A percentile compares a stretch with the other conserved stretches of the same genome.
Evolutionary conservation across 768 basidiomycete species (phyloP).

Genomic region (Steccherinum ochraceum): DNA sequence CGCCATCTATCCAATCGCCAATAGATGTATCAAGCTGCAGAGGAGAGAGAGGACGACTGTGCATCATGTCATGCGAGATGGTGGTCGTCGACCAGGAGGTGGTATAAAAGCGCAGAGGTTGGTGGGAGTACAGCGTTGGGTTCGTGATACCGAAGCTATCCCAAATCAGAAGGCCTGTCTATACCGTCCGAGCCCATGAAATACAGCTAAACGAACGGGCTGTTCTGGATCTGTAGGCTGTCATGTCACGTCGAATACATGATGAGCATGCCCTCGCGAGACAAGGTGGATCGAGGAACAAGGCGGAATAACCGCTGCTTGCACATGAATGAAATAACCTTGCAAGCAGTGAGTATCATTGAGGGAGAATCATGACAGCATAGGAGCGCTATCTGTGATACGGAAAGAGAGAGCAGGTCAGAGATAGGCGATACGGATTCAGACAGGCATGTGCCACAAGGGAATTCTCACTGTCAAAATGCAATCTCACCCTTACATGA

Average conservation of each 20-base stretch:
- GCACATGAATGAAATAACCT: too few species aligned
- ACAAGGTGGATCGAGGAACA: too few species aligned
- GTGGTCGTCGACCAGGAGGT: background rate
- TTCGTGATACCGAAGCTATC: background rate
- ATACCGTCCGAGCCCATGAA: background rate
- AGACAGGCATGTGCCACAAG: too few species aligned
- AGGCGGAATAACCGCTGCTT: too few species aligned
- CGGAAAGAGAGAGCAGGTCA: background rate
- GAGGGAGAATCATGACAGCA: too few species aligned
- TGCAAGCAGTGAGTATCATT: too few species aligned
- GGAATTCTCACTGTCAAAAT: background rate
- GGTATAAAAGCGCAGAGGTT: background rate
- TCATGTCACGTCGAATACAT: background rate
- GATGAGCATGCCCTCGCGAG: too few species aligned
- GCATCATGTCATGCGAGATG: background rate
- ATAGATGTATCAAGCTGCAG: background rate
- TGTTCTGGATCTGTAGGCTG: background rate
- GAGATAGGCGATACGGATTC: background rate
- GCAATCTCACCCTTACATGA: too few species aligned
- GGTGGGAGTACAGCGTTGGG: background rate
- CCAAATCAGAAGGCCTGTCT: background rate
- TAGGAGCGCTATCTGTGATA: too few species aligned
- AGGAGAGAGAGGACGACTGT: background rate
- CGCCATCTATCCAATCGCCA: constrained; percentile 49
- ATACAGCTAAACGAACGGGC: background rate